Evolutionary conservation across 371 early-diverging fungal genomes (phyloP).

Genomic region (Apophysomyces elegans): DNA sequence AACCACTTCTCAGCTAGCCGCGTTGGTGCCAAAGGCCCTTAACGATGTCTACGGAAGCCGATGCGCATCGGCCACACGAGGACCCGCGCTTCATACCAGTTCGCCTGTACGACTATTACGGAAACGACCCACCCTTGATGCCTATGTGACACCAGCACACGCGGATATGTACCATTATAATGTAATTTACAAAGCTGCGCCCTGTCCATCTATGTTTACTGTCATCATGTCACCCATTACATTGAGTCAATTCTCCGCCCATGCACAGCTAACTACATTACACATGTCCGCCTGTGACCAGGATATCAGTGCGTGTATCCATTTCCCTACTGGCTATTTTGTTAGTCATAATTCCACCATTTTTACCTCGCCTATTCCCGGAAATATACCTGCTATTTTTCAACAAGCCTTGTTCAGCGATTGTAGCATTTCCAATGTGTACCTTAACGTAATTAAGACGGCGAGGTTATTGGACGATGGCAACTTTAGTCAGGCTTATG

Average conservation of each 20-base stretch:
- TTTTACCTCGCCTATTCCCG: neutral
- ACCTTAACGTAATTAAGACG: slow-evolving; percentile 25
- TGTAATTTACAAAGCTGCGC: slow-evolving; percentile 9
- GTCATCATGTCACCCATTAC: slow-evolving; percentile 16
- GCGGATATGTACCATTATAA: slow-evolving; percentile 11
- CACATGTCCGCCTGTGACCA: slow-evolving; percentile 6
- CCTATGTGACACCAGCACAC: slow-evolving; percentile 14
- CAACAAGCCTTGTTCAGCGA: slow-evolving; percentile 19
- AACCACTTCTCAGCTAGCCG: slow-evolving; percentile 26
- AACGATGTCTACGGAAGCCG: slow-evolving; percentile 22
- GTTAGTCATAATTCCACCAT: neutral
- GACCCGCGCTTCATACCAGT: neutral
- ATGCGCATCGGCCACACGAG: neutral
- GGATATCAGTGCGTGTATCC: neutral
- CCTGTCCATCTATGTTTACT: slow-evolving; percentile 23
- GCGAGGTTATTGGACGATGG: slow-evolving; percentile 20
- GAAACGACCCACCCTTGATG: slow-evolving; percentile 18
- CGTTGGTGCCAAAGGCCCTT: slow-evolving; percentile 25
- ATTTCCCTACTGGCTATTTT: slow-evolving; percentile 6
- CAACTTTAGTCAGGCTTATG: slow-evolving; percentile 27
- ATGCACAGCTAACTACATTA: slow-evolving; percentile 9
- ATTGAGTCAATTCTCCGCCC: slow-evolving; percentile 9
- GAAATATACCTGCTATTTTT: neutral
- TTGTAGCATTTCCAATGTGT: slow-evolving; percentile 21
- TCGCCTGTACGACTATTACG: slow-evolving; percentile 12